These are phyloP conservation scores for Canariomyces notabilis DNA, from an alignment of 2,329 filamentous ascomycete genomes.

Conservation along the genomic window DNA sequence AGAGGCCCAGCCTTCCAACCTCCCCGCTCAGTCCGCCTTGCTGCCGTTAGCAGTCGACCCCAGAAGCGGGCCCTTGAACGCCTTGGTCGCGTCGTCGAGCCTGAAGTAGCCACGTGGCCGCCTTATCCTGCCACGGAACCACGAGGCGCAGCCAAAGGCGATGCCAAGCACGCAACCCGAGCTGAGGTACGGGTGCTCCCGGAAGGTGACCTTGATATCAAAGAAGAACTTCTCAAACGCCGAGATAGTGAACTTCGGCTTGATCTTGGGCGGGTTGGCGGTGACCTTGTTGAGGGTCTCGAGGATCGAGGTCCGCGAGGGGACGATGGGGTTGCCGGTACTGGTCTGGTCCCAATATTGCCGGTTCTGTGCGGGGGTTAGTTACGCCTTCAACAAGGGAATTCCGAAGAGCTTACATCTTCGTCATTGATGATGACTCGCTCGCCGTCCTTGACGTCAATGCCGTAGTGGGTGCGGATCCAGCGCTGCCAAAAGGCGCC, in stretches of 20 bases:
- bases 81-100: constrained; percentile 50
- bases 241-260: constrained; percentile 71
- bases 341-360: constrained; percentile 92
- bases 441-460: constrained; percentile 82
- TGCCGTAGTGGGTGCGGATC: constrained; percentile 90
- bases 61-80: constrained; percentile 15
- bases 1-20: background rate
- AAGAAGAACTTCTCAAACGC: constrained; percentile 67
- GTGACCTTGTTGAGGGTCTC: constrained; percentile 75
- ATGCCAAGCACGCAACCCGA: constrained; percentile 54
- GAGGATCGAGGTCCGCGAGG: constrained; percentile 83
- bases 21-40: constrained; percentile 21
- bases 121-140: constrained; percentile 51
- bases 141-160: constrained; percentile 47
- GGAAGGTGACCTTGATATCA: constrained; percentile 54
- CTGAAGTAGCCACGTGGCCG: constrained; percentile 55
- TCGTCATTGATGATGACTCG: constrained; percentile 95
- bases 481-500: constrained; percentile 96
- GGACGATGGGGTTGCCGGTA: constrained; percentile 83
- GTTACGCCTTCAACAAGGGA: constrained; percentile 31
- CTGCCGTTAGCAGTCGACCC: constrained; percentile 12
- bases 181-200: constrained; percentile 55
- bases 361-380: constrained; percentile 61
- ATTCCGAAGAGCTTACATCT: constrained; percentile 62
- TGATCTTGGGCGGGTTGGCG: constrained; percentile 63